Conservation (phyloP, 345 rosid species). For the Populus pruinosa region DNA sequence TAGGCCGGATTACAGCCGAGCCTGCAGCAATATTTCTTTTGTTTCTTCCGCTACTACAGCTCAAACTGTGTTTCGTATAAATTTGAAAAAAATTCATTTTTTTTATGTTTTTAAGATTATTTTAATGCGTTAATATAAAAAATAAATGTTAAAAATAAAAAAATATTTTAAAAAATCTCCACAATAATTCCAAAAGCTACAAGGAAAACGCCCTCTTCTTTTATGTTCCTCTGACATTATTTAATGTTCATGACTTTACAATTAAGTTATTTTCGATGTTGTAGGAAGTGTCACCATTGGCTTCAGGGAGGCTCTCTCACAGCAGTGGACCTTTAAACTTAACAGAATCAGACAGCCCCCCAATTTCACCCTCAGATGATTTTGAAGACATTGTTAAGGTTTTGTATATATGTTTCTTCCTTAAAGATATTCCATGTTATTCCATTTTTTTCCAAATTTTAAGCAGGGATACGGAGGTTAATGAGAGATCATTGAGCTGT, state of each 20-base stretch:
- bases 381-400: slow-evolving; percentile 93
- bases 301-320: slow-evolving; percentile 93
- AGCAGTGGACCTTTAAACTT: slow-evolving; percentile 83
- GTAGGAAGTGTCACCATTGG: slow-evolving; percentile 89
- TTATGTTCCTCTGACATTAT: neutral
- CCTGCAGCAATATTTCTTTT: too few species aligned
- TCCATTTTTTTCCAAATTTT: neutral
- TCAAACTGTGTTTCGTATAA: too few species aligned
- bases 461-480: too few species aligned
- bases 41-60: too few species aligned
- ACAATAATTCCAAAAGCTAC: too few species aligned
- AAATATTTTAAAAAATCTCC: too few species aligned
- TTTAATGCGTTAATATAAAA: too few species aligned
- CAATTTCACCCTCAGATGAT: slow-evolving; percentile 81
- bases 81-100: too few species aligned
- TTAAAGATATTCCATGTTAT: neutral
- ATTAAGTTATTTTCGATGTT: neutral
- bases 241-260: neutral
- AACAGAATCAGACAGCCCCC: slow-evolving; percentile 70
- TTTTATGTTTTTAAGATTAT: too few species aligned
- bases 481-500: too few species aligned
- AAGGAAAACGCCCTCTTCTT: neutral
- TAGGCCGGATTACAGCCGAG: too few species aligned
- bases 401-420: neutral
- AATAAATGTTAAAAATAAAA: too few species aligned